Evolutionary conservation across 2,329 filamentous ascomycete genomes (phyloP), one percentile per base, ranked within the genome.

Genomic region (Verticillium albo-atrum): DNA sequence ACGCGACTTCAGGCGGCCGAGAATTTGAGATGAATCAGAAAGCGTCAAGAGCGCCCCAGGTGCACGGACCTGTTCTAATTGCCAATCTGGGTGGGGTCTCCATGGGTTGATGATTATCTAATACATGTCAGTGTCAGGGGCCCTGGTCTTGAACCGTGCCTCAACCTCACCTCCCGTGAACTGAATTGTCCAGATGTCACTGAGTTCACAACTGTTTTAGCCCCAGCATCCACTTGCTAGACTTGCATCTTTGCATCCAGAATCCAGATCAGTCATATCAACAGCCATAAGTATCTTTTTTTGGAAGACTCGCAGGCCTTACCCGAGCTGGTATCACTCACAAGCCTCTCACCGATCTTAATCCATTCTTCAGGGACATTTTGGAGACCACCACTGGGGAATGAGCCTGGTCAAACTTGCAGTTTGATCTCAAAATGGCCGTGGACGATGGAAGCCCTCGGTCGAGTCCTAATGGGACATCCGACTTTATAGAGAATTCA

Each of bases 401-500:
- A 47, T 47, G 42, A 23, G n/a, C 42, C 14, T 7, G 42, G 42
- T 10, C 10, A n/a, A 47, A 9, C 9, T 23, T 9, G 9, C 17
- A 23, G 9, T 7, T 23, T 9, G 17, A 27, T 12, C n/a, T 17
- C 7, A 34, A 17, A 26, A 57, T 57, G 55, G 42, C 55, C n/a
- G 20, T 51, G 7, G 55, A 57, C 28, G 35, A 34, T 15, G 17
- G 55, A 34, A 17, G 35, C 42, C 37, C 27, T 52, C n/a, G 55
- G 25, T 27, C 63, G 64, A 47, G 42, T 23, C 42, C 42, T 5
- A 47, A 68, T 65, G 71, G 67, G 55, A 74, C 65, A 57, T 64
- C 73, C 15, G 76, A 77, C 64, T 84, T 89, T 68, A 75, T 84
- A 54, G 82, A 87, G 60, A 76, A 80, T 61, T 84, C 86, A 3